Conservation (phyloP, 1,284 basidiomycete species). For the Puccinia horiana region DNA sequence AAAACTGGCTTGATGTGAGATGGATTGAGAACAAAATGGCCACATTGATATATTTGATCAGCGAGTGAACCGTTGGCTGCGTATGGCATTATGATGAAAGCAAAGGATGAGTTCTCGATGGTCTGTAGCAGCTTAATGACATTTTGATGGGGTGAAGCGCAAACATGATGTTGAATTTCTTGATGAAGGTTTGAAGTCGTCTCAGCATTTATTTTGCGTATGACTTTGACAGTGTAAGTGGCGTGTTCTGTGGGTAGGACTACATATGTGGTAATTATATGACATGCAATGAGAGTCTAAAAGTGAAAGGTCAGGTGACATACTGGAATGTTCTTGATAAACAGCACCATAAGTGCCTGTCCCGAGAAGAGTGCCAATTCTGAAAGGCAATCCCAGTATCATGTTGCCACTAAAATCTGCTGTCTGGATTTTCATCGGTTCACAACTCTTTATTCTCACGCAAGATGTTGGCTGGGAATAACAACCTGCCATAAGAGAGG, state of each 20-base stretch:
- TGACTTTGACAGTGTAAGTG: slow-evolving; percentile 80
- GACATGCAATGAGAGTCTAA: slow-evolving; percentile 50
- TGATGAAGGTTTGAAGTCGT: slow-evolving; percentile 75
- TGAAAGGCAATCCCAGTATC: slow-evolving; percentile 60
- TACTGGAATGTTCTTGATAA: slow-evolving; percentile 72
- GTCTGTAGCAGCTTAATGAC: slow-evolving; percentile 87
- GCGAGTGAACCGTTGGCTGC: slow-evolving; percentile 77
- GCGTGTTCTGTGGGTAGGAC: not conserved
- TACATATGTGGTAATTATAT: not conserved
- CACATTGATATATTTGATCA: slow-evolving; percentile 59
- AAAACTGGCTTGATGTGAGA: slow-evolving; percentile 78
- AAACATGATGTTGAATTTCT: slow-evolving; percentile 70
- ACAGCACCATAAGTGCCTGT: slow-evolving; percentile 94
- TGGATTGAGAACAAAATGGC: slow-evolving; percentile 74
- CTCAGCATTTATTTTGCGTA: slow-evolving; percentile 65
- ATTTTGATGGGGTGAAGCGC: slow-evolving; percentile 71
- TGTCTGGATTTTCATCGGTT: too few species aligned
- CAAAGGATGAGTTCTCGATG: slow-evolving; percentile 68
- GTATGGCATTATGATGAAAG: slow-evolving; percentile 68
- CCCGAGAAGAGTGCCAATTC: slow-evolving; percentile 86
- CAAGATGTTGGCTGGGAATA: too few species aligned
- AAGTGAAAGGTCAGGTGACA: slow-evolving; percentile 55
- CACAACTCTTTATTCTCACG: too few species aligned
- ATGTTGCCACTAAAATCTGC: too few species aligned
- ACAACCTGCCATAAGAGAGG: too few species aligned